Evolutionary conservation across 2,329 filamentous ascomycete species (phyloP).

Genomic region (Colletotrichum spaethianum): DNA sequence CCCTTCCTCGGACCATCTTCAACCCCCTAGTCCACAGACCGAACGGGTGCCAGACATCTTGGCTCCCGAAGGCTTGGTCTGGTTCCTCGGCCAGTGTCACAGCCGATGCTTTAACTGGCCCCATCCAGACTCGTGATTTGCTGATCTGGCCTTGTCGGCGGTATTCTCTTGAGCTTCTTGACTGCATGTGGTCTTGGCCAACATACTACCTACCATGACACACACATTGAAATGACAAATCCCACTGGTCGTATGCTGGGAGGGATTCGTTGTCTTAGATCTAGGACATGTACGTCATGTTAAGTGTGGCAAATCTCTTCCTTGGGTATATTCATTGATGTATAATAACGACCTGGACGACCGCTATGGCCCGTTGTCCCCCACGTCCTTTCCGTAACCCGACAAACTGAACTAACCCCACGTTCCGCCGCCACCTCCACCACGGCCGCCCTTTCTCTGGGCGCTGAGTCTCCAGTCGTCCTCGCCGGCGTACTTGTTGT

Average conservation of each 20-base stretch:
- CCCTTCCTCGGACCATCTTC: background rate
- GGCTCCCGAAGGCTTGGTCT: background rate
- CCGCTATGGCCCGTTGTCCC: background rate
- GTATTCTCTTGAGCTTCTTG: background rate
- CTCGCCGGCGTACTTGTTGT: conserved; percentile 92
- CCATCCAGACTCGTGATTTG: background rate
- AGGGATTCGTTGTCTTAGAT: background rate
- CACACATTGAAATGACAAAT: too few species aligned
- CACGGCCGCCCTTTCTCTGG: conserved; percentile 86
- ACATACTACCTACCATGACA: background rate
- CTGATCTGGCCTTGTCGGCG: background rate
- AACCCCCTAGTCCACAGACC: background rate
- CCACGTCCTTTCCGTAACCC: too few species aligned
- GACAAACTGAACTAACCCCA: conserved; percentile 78
- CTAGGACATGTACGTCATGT: background rate
- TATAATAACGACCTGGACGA: conserved; percentile 1
- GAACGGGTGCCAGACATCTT: background rate
- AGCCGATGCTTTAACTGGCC: background rate
- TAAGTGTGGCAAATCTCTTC: background rate
- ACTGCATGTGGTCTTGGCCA: background rate
- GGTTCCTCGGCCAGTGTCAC: background rate
- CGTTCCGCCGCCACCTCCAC: conserved; percentile 88
- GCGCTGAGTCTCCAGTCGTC: conserved; percentile 96
- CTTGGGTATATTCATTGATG: conserved; percentile 18
- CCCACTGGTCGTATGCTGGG: too few species aligned